Evolutionary conservation across 2,329 filamentous ascomycete species (phyloP), one percentile per base, ranked within the genome.

Genomic region (Aspergillus pseudotamarii): DNA sequence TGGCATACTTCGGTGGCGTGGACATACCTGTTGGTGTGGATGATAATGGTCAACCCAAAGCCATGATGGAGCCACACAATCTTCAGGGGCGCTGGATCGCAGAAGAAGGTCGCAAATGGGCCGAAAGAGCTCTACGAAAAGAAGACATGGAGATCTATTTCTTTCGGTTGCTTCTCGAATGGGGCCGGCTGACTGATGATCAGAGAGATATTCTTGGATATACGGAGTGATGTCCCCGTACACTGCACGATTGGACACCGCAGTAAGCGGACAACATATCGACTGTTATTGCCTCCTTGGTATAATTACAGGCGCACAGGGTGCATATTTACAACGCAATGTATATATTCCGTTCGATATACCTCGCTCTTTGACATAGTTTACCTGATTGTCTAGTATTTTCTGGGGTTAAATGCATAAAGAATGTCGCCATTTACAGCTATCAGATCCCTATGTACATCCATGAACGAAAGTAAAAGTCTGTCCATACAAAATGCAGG

Each of bases 111-210:
- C 81, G 83, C 58, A 83, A 84, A 62, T 93, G 91, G 91, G 88
- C 87, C 2, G 79, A 80, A 8, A 82, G 82, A 72, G 89, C 86
- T 14, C 69, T 93, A 21, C 81, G 89, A 63, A 86, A 85, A 70
- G 89, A 90, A 74, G 92, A 95, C 71, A 91, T 91, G 86, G 90
- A 93, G 75, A 85, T 93, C 11, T 95, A 95, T 72, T 82, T 94
- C 71, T 95, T 94, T 72, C 81, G 92, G 54, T 74, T 95, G 64
- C 77, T 95, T 69, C 78, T 95, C 23, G 92, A 95, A 79, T 95
- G 91, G 89, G 91, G 85, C 2, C 79, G 91, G 65, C 72, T 93
- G 51, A 84, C 89, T 26, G 86, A 91, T 76, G 89, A 93, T 70
- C 72, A 71, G 60, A 78, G 84, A 68, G 83, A 85, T 69, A 72